A percentile compares a stretch with the other conserved stretches of the same genome.
Evolutionary conservation across 768 basidiomycete species (phyloP).

Genomic region (Suillus brevipes): DNA sequence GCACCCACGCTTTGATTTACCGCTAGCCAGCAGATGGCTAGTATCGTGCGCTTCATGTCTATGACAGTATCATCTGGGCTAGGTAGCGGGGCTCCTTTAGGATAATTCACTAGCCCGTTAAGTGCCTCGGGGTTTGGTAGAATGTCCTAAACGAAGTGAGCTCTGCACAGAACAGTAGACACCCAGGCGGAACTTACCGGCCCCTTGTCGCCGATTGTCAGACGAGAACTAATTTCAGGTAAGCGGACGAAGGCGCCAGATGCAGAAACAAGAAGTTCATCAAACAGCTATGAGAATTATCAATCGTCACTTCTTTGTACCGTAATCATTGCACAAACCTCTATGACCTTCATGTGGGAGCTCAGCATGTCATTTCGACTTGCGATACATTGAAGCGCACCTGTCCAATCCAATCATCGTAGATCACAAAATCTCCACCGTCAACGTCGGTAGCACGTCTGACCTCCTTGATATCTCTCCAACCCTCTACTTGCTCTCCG

Average conservation of each 20-base stretch:
- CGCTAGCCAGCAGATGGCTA: slow-evolving; percentile 85
- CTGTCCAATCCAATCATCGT: slow-evolving; percentile 89
- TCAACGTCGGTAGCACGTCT: slow-evolving; percentile 60
- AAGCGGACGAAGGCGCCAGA: slow-evolving; percentile 67
- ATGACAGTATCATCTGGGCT: slow-evolving; percentile 62
- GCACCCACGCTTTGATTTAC: slow-evolving; percentile 76
- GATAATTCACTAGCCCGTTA: slow-evolving; percentile 46
- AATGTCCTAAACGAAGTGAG: slow-evolving; percentile 53
- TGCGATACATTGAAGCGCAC: slow-evolving; percentile 42
- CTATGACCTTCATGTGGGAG: slow-evolving; percentile 55
- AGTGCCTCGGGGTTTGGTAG: slow-evolving; percentile 54
- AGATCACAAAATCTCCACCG: slow-evolving; percentile 78
- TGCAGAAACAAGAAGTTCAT: slow-evolving; percentile 77
- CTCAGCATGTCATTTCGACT: slow-evolving; percentile 3
- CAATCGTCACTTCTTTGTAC: background rate
- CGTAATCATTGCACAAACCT: slow-evolving; percentile 48
- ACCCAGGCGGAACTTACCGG: slow-evolving; percentile 45
- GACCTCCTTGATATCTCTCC: slow-evolving; percentile 61
- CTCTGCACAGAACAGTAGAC: slow-evolving; percentile 8
- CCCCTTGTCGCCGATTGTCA: slow-evolving; percentile 75
- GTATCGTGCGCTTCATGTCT: slow-evolving; percentile 70
- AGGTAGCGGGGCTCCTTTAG: slow-evolving; percentile 45
- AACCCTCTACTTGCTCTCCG: slow-evolving; percentile 55
- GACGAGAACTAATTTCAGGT: slow-evolving; percentile 74
- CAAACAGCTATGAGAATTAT: slow-evolving; percentile 61